Percentiles rank a stretch among this genome's conserved stretches.
Conservation (phyloP, 345 rosid genomes). For the Euphorbia peplus region DNA sequence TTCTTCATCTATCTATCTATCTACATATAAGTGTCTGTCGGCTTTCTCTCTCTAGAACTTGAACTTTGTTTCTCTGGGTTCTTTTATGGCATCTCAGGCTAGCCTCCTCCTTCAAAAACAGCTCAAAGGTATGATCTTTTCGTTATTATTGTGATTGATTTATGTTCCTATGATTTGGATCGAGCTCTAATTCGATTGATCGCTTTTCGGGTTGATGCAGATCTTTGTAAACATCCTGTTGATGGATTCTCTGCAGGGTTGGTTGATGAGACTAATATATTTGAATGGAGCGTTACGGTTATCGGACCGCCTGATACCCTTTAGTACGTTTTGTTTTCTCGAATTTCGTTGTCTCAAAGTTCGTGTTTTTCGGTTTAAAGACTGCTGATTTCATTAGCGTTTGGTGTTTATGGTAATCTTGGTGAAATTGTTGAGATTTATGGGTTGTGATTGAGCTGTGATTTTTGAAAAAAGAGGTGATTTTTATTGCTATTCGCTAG, state of each 20-base stretch:
- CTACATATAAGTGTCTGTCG: slow-evolving; percentile 7
- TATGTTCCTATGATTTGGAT: neutral
- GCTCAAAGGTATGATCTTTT: slow-evolving; percentile 56
- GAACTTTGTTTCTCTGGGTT: slow-evolving; percentile 6
- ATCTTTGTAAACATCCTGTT: slow-evolving; percentile 95
- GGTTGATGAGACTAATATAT: slow-evolving; percentile 85
- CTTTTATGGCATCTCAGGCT: slow-evolving; percentile 64
- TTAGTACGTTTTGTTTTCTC: slow-evolving; percentile 44
- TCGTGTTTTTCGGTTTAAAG: neutral
- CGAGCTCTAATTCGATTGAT: slow-evolving; percentile 17
- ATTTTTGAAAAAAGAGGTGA: neutral
- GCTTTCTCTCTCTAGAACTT: slow-evolving; percentile 16
- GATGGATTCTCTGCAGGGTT: slow-evolving; percentile 99
- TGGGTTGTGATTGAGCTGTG: slow-evolving; percentile 6
- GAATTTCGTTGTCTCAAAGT: neutral
- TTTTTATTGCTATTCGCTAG: neutral
- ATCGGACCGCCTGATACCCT: slow-evolving; percentile 98
- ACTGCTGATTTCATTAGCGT: neutral
- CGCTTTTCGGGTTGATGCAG: slow-evolving; percentile 42
- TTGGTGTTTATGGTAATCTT: neutral
- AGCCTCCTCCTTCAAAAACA: slow-evolving; percentile 95
- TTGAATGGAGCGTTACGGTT: slow-evolving; percentile 92
- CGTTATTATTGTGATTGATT: neutral
- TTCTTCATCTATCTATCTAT: neutral
- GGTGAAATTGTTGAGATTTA: neutral